These are phyloP conservation scores for Xylaria sp. DNA, from an alignment of 2,329 filamentous ascomycete genomes.

Conservation along the genomic window DNA sequence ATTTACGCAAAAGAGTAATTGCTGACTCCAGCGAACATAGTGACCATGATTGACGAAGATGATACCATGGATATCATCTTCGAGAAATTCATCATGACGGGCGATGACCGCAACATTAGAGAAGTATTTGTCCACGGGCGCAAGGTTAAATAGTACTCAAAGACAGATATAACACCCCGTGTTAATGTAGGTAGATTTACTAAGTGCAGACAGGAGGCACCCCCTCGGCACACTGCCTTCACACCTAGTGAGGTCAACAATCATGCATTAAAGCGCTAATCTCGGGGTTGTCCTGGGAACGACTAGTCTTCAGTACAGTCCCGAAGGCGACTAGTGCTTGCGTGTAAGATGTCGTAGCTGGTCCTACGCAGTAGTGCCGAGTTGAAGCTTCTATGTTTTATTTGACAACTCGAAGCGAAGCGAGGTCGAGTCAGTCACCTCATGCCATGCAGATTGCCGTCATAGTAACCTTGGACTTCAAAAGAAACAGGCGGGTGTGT, in stretches of 20 bases:
- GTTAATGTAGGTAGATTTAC: not conserved
- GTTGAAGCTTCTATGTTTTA: conserved; percentile 56
- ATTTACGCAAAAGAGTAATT: too few relatives aligned
- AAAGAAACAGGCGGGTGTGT: conserved; percentile 8
- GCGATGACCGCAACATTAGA: conserved; percentile 69
- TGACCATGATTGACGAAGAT: conserved; percentile 62
- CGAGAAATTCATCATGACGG: conserved; percentile 74
- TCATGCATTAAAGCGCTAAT: conserved; percentile 62
- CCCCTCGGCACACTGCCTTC: too few relatives aligned
- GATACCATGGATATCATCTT: conserved; percentile 61
- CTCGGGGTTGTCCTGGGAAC: conserved; percentile 61
- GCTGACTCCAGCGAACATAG: too few relatives aligned
- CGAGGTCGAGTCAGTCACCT: conserved; percentile 8
- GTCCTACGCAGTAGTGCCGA: conserved; percentile 52
- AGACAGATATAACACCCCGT: not conserved
- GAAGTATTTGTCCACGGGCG: conserved; percentile 64
- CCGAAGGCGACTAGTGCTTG: conserved; percentile 50
- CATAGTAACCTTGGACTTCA: conserved; percentile 1
- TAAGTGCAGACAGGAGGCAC: too few relatives aligned
- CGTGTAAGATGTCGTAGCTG: conserved; percentile 58
- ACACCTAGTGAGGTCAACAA: conserved; percentile 62
- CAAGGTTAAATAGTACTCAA: conserved; percentile 41
- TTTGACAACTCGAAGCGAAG: conserved; percentile 4
- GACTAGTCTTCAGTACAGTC: conserved; percentile 44
- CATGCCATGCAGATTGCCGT: conserved; percentile 4